Conservation (phyloP, 1,139 yeast genomes). For the Debaryomyces sp. region DNA sequence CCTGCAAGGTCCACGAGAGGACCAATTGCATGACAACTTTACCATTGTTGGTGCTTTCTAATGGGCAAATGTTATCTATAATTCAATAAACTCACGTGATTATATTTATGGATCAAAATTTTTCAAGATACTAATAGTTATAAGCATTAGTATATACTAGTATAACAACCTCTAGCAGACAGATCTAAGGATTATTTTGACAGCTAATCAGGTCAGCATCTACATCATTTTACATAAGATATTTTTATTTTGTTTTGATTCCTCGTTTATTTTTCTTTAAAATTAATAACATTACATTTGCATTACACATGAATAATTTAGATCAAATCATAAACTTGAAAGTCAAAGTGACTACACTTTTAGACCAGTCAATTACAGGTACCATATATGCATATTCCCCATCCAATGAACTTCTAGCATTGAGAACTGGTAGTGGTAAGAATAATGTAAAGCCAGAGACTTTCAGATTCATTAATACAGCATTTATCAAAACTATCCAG, state of each 20-base stretch:
- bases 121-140: neutral
- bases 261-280: neutral
- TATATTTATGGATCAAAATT: neutral
- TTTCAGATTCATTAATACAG: conserved; percentile 58
- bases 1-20: too few relatives aligned
- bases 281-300: neutral
- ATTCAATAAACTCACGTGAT: conserved; percentile 6
- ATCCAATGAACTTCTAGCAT: conserved; percentile 25
- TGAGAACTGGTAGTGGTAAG: conserved; percentile 23
- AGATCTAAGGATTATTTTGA: neutral
- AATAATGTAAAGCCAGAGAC: conserved; percentile 26
- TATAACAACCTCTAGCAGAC: neutral
- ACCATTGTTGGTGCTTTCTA: neutral
- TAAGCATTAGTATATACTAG: neutral
- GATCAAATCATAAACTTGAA: conserved; percentile 44
- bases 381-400: conserved; percentile 59
- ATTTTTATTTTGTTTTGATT: neutral
- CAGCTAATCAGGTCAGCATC: neutral
- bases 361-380: conserved; percentile 62
- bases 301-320: conserved; percentile 28
- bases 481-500: conserved; percentile 58
- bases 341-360: conserved; percentile 61
- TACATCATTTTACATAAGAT: neutral
- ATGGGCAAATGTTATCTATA: neutral
- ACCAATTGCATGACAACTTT: neutral